phyloP scores from a whole-genome alignment of 192 early-diverging fungal genomes.

The Ambispora gerdemannii region DNA sequence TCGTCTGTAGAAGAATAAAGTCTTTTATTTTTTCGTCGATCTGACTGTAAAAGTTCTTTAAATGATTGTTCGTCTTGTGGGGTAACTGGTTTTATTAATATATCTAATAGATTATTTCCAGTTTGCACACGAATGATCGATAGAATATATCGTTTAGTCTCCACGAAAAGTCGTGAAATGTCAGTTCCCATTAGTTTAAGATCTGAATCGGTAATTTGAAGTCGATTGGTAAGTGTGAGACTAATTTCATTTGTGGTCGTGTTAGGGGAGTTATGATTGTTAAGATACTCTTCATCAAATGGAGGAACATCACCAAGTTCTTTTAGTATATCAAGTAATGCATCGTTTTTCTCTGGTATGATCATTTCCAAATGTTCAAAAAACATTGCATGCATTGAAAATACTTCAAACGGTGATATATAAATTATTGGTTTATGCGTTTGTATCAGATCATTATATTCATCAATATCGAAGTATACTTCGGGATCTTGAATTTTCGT shows the following conservation, averaged over 20 bases:
- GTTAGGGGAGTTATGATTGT: too few species aligned
- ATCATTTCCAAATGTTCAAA: constrained; percentile 77
- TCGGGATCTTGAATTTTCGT: constrained; percentile 85
- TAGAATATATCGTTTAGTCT: constrained; percentile 87
- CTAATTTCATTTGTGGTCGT: constrained; percentile 55
- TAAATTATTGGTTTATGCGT: constrained; percentile 84
- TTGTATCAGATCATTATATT: constrained; percentile 74
- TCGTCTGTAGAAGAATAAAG: constrained; percentile 31
- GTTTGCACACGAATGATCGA: constrained; percentile 83
- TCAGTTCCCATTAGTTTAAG: constrained; percentile 49
- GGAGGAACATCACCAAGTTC: constrained; percentile 61
- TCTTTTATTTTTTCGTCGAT: constrained; percentile 33
- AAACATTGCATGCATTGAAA: constrained; percentile 81
- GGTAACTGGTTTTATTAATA: constrained; percentile 72
- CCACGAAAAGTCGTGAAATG: constrained; percentile 70
- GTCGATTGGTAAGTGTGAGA: constrained; percentile 69
- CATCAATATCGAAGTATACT: constrained; percentile 86
- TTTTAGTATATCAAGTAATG: constrained; percentile 60
- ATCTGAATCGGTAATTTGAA: constrained; percentile 48
- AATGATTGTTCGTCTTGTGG: constrained; percentile 71
- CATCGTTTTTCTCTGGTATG: constrained; percentile 59
- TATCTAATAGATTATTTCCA: constrained; percentile 79
- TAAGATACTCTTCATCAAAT: constrained; percentile 38
- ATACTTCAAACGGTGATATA: constrained; percentile 90
- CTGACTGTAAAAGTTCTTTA: constrained; percentile 42